Evolutionary conservation across 1,284 basidiomycete genomes (phyloP), one percentile per base, ranked within the genome.

Genomic region (Cryptococcus hybrid): DNA sequence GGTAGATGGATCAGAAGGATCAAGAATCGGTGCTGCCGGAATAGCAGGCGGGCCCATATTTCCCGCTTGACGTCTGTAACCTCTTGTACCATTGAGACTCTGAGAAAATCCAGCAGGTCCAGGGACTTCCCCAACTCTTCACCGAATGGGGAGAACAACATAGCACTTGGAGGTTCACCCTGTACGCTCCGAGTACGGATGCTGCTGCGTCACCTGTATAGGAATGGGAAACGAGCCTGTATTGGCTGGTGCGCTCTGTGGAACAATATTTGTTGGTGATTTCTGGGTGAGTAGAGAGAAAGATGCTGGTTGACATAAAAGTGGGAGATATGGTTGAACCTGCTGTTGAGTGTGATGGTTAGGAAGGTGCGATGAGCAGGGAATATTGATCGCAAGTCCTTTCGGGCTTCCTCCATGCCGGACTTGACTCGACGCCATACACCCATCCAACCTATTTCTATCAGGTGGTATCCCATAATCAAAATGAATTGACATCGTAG

Each of bases 161-260:
- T 64, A 1, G 69, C 68, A 3, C 65, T 66, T 4, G 69, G 68
- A 9, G 68, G 68, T 53, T 71, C 67, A 2, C 60, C 68, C 52
- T 71, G 69, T 9, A 68, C 69, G 18, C 62, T 65, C 43, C 67
- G 44, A 3, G 69, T 71, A 7, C 69, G 52, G 12, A 58, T 35
- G 69, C 34, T 61, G 57, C 51, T 70, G 69, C 1, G 49, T 55
- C 47, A 68, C 58, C 35, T 52, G 54, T 53, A 62, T 43, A 1
- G 54, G 45, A n/a, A 53, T 44, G 8, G 59, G 55, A 55, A 65
- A 66, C 39, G 38, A 52, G n/a, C 24, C 36, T 2, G 61, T 47
- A 15, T 62, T 37, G 9, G 64, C 55, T 11, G 65, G 66, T 9
- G 65, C 63, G 3, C 56, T 49, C 37, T 64, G 62, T 12, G 60